These are phyloP conservation scores for Neonectria faginata DNA, from an alignment of 2,329 filamentous ascomycete species.

Conservation along the genomic window DNA sequence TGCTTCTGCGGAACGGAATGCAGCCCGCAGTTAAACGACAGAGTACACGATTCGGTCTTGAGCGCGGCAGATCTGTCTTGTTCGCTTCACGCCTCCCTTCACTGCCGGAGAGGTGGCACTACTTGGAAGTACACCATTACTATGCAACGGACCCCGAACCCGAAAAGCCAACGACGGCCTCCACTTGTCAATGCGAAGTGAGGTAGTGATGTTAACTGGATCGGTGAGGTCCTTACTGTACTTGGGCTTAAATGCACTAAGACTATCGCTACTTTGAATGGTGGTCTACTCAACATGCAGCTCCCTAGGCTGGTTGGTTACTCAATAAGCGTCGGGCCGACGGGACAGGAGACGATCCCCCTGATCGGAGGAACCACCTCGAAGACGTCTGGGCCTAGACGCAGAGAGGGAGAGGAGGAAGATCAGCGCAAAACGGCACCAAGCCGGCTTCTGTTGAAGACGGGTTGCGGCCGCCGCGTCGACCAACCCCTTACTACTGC, in stretches of 20 bases:
- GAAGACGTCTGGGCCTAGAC: background rate
- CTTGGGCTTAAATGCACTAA: too few relatives aligned
- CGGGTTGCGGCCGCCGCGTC: conserved; percentile 18
- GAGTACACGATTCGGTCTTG: background rate
- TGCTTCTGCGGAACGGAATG: background rate
- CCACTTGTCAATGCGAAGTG: background rate
- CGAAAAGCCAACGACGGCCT: background rate
- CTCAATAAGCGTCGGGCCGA: too few relatives aligned
- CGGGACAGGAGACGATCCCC: too few relatives aligned
- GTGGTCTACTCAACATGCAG: too few relatives aligned
- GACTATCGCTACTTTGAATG: too few relatives aligned
- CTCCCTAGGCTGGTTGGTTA: too few relatives aligned
- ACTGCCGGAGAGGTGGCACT: too few relatives aligned
- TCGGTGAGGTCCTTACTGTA: background rate
- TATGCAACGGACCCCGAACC: background rate
- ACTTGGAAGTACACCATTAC: background rate
- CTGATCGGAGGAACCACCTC: too few relatives aligned
- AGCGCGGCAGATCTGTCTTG: background rate
- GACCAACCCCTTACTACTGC: background rate
- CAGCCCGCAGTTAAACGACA: conserved; percentile 6
- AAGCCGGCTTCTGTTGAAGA: conserved; percentile 25
- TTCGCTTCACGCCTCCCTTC: too few relatives aligned
- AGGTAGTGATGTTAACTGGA: too few relatives aligned
- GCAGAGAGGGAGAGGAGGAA: background rate
- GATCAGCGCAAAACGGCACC: conserved; percentile 18